These are phyloP conservation scores for Hygrophorus russula DNA, from an alignment of 768 basidiomycete species.

Conservation along the genomic window DNA sequence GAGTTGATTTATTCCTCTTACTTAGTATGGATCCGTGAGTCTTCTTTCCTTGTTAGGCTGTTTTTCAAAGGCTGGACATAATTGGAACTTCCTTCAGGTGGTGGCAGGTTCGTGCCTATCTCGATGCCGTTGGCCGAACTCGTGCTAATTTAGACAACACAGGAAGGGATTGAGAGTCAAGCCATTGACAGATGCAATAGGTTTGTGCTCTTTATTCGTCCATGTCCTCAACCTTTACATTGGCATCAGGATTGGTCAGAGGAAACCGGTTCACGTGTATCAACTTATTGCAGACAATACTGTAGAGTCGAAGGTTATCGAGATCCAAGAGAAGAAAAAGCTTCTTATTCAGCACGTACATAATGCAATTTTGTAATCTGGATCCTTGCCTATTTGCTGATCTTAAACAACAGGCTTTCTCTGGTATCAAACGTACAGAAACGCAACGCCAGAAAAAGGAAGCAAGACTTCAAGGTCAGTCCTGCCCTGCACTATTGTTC, in stretches of 20 bases:
- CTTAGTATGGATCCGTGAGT: conserved; percentile 76
- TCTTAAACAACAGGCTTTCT: conserved; percentile 53
- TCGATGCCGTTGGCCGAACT: not conserved
- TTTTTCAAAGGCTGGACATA: not conserved
- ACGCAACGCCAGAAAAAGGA: conserved; percentile 68
- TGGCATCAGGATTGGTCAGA: conserved; percentile 58
- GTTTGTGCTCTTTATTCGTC: not conserved
- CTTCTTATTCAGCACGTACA: conserved; percentile 60
- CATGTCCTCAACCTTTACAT: not conserved
- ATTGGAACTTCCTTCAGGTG: conserved; percentile 32
- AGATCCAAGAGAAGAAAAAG: conserved; percentile 84
- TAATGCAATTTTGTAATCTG: not conserved
- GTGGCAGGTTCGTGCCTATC: conserved; percentile 46
- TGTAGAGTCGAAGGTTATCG: conserved; percentile 78
- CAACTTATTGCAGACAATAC: conserved; percentile 87
- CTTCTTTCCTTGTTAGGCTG: not conserved
- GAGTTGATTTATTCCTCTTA: conserved; percentile 5
- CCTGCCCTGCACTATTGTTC: not conserved
- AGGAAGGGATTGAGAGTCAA: conserved; percentile 79
- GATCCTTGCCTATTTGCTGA: not conserved
- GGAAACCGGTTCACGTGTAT: conserved; percentile 73
- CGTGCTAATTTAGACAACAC: conserved; percentile 6
- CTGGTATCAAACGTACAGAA: conserved; percentile 68
- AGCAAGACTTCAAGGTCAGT: conserved; percentile 67
- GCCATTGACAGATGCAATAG: conserved; percentile 72